Evolutionary conservation across 768 basidiomycete species (phyloP).

Genomic region (Boletus subparvulus): DNA sequence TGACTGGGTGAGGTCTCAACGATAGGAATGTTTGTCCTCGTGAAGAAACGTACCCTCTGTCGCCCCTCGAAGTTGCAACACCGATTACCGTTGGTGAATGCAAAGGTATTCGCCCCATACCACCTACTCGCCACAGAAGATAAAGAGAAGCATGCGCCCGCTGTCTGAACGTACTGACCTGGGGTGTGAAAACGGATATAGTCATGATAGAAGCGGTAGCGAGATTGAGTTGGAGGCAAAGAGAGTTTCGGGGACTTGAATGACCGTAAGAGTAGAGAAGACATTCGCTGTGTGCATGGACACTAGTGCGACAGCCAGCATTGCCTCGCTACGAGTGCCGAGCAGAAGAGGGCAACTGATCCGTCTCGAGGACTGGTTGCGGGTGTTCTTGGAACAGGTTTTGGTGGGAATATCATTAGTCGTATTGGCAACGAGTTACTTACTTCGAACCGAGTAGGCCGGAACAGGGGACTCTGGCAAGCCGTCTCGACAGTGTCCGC

Average conservation of each 20-base stretch:
- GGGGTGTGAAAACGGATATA: slow-evolving; percentile 55
- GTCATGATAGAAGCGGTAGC: slow-evolving; percentile 56
- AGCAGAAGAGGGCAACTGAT: slow-evolving; percentile 5
- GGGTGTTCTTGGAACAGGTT: background rate
- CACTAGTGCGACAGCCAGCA: slow-evolving; percentile 27
- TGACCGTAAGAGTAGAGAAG: slow-evolving; percentile 24
- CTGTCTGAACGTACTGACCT: slow-evolving; percentile 38
- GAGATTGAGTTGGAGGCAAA: slow-evolving; percentile 10
- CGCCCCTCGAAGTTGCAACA: slow-evolving; percentile 71
- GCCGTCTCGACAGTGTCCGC: background rate
- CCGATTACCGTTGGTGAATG: slow-evolving; percentile 78
- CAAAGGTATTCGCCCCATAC: slow-evolving; percentile 66
- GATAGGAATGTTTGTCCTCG: background rate
- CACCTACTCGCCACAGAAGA: slow-evolving; percentile 41
- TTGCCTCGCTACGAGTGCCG: slow-evolving; percentile 22
- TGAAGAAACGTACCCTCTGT: slow-evolving; percentile 52
- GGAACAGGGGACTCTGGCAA: background rate
- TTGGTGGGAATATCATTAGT: slow-evolving; percentile 19
- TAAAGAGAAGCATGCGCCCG: background rate
- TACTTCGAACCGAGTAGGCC: background rate
- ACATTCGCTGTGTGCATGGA: slow-evolving; percentile 30
- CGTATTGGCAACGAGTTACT: background rate
- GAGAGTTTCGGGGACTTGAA: slow-evolving; percentile 17
- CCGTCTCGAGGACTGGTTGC: slow-evolving; percentile 14
- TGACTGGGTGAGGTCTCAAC: slow-evolving; percentile 49